These are phyloP conservation scores for Brassica cretica DNA, from an alignment of 345 rosid species.

Conservation along the genomic window DNA sequence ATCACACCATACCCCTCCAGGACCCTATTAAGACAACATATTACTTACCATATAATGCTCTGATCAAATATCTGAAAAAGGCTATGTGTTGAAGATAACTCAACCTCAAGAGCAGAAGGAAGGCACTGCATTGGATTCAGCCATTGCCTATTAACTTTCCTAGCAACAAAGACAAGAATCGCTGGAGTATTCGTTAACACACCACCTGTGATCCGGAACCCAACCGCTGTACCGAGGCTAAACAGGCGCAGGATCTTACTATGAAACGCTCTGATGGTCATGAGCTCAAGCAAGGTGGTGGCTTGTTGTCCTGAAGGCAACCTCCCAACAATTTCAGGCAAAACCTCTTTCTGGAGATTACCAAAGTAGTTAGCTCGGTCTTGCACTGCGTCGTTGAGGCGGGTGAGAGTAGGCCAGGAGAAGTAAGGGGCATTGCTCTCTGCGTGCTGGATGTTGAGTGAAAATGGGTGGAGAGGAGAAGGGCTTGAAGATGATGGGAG, in stretches of 20 bases:
- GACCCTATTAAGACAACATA: constrained; percentile 50
- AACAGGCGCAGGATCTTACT: constrained; percentile 65
- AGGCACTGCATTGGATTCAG: constrained; percentile 71
- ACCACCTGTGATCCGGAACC: constrained; percentile 63
- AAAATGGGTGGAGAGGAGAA: constrained; percentile 59
- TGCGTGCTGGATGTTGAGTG: constrained; percentile 64
- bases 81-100: not conserved
- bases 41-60: not conserved
- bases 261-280: constrained; percentile 84
- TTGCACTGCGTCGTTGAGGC: constrained; percentile 60
- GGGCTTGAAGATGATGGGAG: constrained; percentile 57
- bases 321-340: constrained; percentile 38
- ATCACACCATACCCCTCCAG: constrained; percentile 91
- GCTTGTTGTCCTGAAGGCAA: constrained; percentile 62
- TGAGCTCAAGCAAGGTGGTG: constrained; percentile 72
- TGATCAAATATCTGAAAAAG: not conserved
- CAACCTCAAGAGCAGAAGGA: constrained; percentile 34
- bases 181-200: constrained; percentile 72
- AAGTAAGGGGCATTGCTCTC: constrained; percentile 80
- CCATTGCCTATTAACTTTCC: constrained; percentile 86
- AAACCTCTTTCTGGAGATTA: constrained; percentile 75
- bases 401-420: constrained; percentile 74
- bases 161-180: constrained; percentile 76
- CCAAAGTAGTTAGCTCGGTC: constrained; percentile 75
- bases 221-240: constrained; percentile 83